phyloP scores from a whole-genome alignment of 2,329 filamentous ascomycete species.

The Trichoderma sp. region DNA sequence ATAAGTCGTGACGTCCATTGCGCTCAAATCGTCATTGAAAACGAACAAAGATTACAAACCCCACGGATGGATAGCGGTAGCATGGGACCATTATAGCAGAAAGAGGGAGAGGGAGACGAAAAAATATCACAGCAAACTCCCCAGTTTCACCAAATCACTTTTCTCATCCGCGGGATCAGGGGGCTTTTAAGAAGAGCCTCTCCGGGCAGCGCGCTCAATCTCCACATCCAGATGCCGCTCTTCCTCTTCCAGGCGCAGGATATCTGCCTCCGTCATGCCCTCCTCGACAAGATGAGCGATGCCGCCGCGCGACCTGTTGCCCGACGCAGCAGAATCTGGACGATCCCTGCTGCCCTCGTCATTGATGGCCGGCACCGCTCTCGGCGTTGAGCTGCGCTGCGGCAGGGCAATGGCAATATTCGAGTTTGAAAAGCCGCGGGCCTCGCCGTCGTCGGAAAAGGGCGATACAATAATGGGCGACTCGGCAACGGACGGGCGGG shows the following conservation, averaged over 20 bases:
- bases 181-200: neutral
- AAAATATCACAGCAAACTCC: neutral
- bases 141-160: neutral
- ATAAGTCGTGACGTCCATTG: slow-evolving; percentile 4
- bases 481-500: slow-evolving; percentile 40
- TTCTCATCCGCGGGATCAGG: neutral
- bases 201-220: slow-evolving; percentile 49
- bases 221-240: slow-evolving; percentile 59
- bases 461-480: slow-evolving; percentile 43
- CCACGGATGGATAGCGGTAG: neutral
- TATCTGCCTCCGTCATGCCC: slow-evolving; percentile 61
- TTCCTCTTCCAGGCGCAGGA: slow-evolving; percentile 58
- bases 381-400: neutral
- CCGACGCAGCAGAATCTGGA: slow-evolving; percentile 34
- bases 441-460: slow-evolving; percentile 46
- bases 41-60: neutral
- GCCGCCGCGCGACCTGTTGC: slow-evolving; percentile 35
- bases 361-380: neutral
- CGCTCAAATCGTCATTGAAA: neutral
- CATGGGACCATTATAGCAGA: neutral
- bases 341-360: neutral
- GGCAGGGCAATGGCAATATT: neutral
- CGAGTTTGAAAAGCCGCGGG: neutral
- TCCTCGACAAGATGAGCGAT: slow-evolving; percentile 60
- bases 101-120: neutral